phyloP scores from a whole-genome alignment of 2,329 filamentous ascomycete species.

The Diplodia seriata region DNA sequence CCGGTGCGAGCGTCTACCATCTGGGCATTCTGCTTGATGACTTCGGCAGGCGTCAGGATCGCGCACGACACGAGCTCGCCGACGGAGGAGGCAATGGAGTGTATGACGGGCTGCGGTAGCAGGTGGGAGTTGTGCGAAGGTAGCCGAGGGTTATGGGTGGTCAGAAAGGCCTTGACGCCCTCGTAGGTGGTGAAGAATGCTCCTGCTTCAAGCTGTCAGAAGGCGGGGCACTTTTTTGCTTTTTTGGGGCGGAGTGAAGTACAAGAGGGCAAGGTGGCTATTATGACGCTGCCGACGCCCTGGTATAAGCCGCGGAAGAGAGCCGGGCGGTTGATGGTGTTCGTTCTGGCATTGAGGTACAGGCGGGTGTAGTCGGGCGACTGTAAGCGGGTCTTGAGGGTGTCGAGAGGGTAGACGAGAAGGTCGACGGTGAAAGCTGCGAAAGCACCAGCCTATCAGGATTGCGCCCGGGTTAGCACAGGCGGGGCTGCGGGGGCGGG shows the following conservation, averaged over 20 bases:
- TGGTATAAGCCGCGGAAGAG: constrained; percentile 82
- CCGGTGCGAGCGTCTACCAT: constrained; percentile 65
- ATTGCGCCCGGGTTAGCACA: constrained; percentile 9
- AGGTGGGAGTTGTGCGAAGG: constrained; percentile 42
- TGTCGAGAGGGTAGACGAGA: constrained; percentile 86
- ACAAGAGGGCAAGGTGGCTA: constrained; percentile 90
- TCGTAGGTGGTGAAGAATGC: constrained; percentile 93
- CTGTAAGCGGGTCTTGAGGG: constrained; percentile 85
- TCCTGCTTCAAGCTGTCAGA: constrained; percentile 62
- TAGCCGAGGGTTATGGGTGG: constrained; percentile 55
- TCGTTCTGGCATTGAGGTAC: constrained; percentile 65
- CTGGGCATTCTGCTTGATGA: constrained; percentile 93
- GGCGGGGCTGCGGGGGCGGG: constrained; percentile 10
- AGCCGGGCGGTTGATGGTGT: constrained; percentile 60
- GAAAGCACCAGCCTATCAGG: constrained; percentile 75
- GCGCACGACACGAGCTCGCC: constrained; percentile 86
- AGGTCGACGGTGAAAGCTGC: constrained; percentile 88
- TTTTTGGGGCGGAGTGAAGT: constrained; percentile 37
- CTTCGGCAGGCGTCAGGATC: constrained; percentile 86
- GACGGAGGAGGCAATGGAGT: constrained; percentile 74
- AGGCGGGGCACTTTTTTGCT: background rate
- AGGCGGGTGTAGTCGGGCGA: constrained; percentile 75
- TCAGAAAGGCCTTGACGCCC: constrained; percentile 70
- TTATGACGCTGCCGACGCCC: constrained; percentile 81
- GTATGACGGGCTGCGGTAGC: constrained; percentile 72